A percentile compares a stretch with the other conserved stretches of the same genome.
Evolutionary conservation across 768 basidiomycete species (phyloP).

Genomic region (Lactifluus pinguis): DNA sequence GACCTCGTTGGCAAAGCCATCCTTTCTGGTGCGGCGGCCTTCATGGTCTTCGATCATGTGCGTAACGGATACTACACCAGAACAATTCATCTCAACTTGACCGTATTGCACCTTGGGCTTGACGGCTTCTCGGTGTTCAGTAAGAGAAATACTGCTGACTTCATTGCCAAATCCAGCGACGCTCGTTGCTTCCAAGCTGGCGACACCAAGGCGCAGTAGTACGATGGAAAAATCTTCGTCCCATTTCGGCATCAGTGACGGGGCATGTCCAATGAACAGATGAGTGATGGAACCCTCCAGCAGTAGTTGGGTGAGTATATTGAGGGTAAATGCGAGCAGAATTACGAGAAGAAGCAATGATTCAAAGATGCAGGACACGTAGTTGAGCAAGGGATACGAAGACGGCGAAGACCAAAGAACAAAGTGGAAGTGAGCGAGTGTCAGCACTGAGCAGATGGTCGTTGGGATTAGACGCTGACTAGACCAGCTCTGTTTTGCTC

Average conservation of each 20-base stretch:
- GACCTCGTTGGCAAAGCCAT: slow-evolving; percentile 46
- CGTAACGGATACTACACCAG: slow-evolving; percentile 34
- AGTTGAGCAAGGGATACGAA: slow-evolving; percentile 63
- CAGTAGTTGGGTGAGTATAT: slow-evolving; percentile 56
- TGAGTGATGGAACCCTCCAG: slow-evolving; percentile 50
- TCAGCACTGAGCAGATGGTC: slow-evolving; percentile 46
- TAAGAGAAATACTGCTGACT: slow-evolving; percentile 42
- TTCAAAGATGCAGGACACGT: slow-evolving; percentile 66
- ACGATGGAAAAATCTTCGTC: slow-evolving; percentile 71
- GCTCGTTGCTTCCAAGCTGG: slow-evolving; percentile 66
- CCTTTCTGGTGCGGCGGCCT: slow-evolving; percentile 21
- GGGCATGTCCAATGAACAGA: slow-evolving; percentile 46
- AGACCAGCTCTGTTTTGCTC: slow-evolving; percentile 54
- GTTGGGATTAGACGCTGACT: slow-evolving; percentile 67
- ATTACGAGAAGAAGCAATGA: slow-evolving; percentile 50
- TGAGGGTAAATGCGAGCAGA: slow-evolving; percentile 49
- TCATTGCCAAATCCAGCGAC: slow-evolving; percentile 68
- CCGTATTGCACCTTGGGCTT: slow-evolving; percentile 24
- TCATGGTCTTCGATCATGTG: slow-evolving; percentile 24
- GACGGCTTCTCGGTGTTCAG: slow-evolving; percentile 13
- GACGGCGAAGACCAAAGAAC: slow-evolving; percentile 42
- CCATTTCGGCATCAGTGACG: slow-evolving; percentile 37
- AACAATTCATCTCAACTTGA: slow-evolving; percentile 33
- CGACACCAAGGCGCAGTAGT: slow-evolving; percentile 62
- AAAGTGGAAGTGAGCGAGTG: slow-evolving; percentile 58